Base-by-base conservation (phyloP, 2,329 filamentous ascomycete genomes). In the Penicillium janthinellum region DNA sequence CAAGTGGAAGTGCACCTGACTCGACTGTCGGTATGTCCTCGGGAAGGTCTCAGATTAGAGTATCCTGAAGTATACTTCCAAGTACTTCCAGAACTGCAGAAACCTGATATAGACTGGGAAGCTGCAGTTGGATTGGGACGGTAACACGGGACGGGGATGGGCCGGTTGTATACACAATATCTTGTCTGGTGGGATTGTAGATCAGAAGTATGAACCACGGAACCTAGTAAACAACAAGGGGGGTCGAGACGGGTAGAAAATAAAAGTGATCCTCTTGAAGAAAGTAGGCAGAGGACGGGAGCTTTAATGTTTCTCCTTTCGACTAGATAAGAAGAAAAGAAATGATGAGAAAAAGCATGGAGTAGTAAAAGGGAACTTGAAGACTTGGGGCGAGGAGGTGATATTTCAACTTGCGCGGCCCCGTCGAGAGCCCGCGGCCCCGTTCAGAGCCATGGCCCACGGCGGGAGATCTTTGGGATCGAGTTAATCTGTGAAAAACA, bases 81-180 rank as follows among this genome's bases (percentile, higher is more conserved):
- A 49, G 31, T 35, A 2, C 45, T 45, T 22, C 20, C 25, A 14
- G 42, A 42, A 42, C 39, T 42, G n/a, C n/a, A 22, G 39, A 22
- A 42, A 17, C 8, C 45, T 20, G 28, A 20, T 34, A 5, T n/a
- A 10, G 15, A 49, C 45, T 5, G 28, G 31, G 7, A 5, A 35
- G n/a, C 45, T 49, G 45, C 45, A 28, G 45, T 49, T 39, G 20
- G 22, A 51, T 17, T 28, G 56, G 51, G 54, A 48, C 58, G 60
- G 48, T 63, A 44, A 61, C 48, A 61, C 59, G 38, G 49, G 45
- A 57, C 54, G 54, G 61, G 64, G 64, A 53, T 64, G 64, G 56
- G 28, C 39, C 57, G 53, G 64, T 64, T 66, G 59, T 54, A 59
- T 61, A 66, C 41, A 51, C 54, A 66, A 66, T 66, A 64, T 64